Evolutionary conservation across 2,329 filamentous ascomycete species (phyloP), one percentile per base, ranked within the genome.

Genomic region (Penicillium hesseltinei): DNA sequence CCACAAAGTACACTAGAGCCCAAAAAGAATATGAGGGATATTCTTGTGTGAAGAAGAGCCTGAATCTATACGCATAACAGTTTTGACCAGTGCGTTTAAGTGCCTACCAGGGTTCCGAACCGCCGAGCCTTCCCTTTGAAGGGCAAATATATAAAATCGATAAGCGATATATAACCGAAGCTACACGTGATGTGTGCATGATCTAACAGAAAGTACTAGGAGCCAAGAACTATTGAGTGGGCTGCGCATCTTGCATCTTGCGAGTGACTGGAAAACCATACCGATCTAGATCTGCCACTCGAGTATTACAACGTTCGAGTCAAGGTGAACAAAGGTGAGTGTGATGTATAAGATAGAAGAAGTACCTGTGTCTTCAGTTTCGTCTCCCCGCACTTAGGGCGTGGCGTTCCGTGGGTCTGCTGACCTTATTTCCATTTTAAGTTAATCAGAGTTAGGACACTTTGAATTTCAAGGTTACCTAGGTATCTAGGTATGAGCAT

Each of bases 361-460:
- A 38, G 38, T 33, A 46, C 29, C 3, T 13, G 17, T 27, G 36
- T 35, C 11, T 45, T 35, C 21, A 25, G 31, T 17, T 29, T 23
- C 9, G 4, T 35, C 31, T 40, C 48, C 40, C 52, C 51, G 11
- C 29, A 35, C 33, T 35, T 35, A 4, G 15, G 5, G 36, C n/a
- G 23, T 33, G 38, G 39, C 2, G 19, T 39, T 25, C 23, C 33
- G 33, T 25, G 48, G 48, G 35, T 53, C 54, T 56, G 15, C 42
- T 56, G 43, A 56, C 54, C 43, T 45, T 51, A 51, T 31, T 38
- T 27, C 15, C 25, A 19, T 51, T 51, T 56, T 56, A 51, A 44
- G 52, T 54, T 54, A 29, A 49, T 49, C 27, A 43, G 29, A 54
- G 19, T 48, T n/a, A 29, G 25, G 31, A 21, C 19, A n/a, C 27